Conservation (phyloP, 768 basidiomycete genomes). For the Naganishia friedmannii region DNA sequence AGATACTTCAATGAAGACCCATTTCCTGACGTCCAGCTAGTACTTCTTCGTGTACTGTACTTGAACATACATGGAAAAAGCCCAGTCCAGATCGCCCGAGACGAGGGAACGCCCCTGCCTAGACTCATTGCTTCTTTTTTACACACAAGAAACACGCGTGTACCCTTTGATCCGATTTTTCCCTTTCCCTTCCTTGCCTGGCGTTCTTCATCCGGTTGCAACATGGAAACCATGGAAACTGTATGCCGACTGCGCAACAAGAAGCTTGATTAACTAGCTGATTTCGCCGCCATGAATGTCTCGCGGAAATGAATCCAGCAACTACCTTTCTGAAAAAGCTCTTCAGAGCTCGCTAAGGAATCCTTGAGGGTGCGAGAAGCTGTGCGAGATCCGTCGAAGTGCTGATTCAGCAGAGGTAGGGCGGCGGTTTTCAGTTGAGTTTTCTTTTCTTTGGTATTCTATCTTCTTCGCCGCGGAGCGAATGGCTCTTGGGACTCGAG, state of each 20-base stretch:
- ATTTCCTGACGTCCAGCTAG: no score
- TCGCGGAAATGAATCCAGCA: not conserved
- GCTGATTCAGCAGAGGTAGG: no score
- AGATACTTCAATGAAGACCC: no score
- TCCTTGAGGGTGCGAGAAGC: no score
- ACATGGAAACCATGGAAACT: slow-evolving; percentile 1
- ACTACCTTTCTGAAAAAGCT: no score
- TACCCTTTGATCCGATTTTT: not conserved
- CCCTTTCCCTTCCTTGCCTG: slow-evolving; percentile 11
- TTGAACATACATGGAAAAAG: not conserved
- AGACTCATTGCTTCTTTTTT: not conserved
- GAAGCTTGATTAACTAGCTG: not conserved
- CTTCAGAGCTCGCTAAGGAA: no score
- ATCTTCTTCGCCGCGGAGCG: no score
- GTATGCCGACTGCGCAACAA: not conserved
- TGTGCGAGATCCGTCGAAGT: no score
- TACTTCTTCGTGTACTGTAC: slow-evolving; percentile 4
- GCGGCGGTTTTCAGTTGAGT: no score
- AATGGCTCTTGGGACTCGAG: no score
- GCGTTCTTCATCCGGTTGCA: slow-evolving; percentile 21
- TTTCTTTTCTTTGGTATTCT: not conserved
- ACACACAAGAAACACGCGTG: not conserved
- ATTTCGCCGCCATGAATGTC: not conserved
- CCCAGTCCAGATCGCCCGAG: slow-evolving; percentile 23
- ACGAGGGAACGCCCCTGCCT: not conserved